A percentile compares a stretch with the other conserved stretches of the same genome.
These are phyloP conservation scores for Globisporangium sylvaticum DNA, from an alignment of 352 stramenopile genomes.

Conservation along the genomic window DNA sequence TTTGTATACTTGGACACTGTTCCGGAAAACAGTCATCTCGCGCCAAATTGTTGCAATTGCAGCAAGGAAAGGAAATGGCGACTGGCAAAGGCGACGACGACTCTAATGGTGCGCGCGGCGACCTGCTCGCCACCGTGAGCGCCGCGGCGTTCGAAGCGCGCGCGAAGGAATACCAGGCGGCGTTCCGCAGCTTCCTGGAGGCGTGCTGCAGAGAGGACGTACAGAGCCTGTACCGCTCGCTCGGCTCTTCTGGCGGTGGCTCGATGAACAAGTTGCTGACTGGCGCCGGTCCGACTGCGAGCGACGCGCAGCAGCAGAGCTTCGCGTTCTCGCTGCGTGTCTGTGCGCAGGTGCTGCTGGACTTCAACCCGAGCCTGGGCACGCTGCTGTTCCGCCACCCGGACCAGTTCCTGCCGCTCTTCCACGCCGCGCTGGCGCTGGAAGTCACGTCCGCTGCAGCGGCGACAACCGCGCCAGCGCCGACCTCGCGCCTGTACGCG, in stretches of 20 bases:
- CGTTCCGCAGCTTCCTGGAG: slow-evolving; percentile 18
- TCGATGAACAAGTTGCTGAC: neutral
- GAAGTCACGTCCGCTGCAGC: slow-evolving; percentile 28
- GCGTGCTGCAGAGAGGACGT: slow-evolving; percentile 13
- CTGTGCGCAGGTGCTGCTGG: slow-evolving; percentile 78
- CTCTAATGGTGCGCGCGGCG: slow-evolving; percentile 3
- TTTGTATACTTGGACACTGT: neutral
- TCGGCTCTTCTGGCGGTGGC: neutral
- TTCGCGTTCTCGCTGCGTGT: slow-evolving; percentile 50
- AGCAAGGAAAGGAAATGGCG: slow-evolving; percentile 5
- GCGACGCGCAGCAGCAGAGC: slow-evolving; percentile 24
- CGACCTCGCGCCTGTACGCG: neutral
- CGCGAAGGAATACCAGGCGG: slow-evolving; percentile 18
- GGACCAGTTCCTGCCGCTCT: slow-evolving; percentile 80
- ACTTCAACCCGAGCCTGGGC: slow-evolving; percentile 70
- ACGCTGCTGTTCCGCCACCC: slow-evolving; percentile 89
- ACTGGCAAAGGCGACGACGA: slow-evolving; percentile 51
- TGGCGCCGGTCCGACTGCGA: neutral
- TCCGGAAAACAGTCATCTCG: neutral
- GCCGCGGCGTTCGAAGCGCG: slow-evolving; percentile 16
- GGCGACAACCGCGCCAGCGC: neutral
- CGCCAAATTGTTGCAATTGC: neutral
- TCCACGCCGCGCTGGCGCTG: slow-evolving; percentile 78
- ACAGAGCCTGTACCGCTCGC: slow-evolving; percentile 5
- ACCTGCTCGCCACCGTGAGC: slow-evolving; percentile 16